These are phyloP conservation scores for Pythium monospermum DNA, from an alignment of 352 stramenopile species.

Conservation along the genomic window DNA sequence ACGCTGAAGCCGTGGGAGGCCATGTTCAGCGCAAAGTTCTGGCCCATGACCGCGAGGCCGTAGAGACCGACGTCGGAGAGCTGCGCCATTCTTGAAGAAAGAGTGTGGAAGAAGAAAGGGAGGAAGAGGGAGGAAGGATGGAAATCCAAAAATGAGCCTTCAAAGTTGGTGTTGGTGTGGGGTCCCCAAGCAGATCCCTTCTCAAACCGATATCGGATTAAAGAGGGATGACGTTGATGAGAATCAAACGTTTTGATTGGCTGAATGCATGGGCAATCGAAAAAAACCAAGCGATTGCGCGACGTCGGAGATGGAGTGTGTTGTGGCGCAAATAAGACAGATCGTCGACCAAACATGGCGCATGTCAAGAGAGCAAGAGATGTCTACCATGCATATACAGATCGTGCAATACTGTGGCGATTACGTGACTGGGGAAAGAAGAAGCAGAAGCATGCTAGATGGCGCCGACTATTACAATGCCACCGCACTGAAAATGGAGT, in stretches of 20 bases:
- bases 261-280: slow-evolving; percentile 6
- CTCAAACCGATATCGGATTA: slow-evolving; percentile 9
- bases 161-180: not conserved
- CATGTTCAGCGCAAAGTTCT: slow-evolving; percentile 99
- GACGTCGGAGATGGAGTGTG: not conserved
- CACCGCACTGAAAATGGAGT: not conserved
- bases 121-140: not conserved
- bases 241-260: slow-evolving; percentile 16
- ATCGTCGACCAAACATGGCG: not conserved
- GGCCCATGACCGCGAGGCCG: slow-evolving; percentile 94
- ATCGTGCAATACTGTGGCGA: too few species aligned
- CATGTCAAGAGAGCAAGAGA: not conserved
- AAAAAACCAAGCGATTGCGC: slow-evolving; percentile 19
- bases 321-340: not conserved
- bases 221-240: slow-evolving; percentile 23
- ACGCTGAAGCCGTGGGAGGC: slow-evolving; percentile 95
- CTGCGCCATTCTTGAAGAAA: slow-evolving; percentile 36
- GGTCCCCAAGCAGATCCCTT: slow-evolving; percentile 9
- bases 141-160: slow-evolving; percentile 11
- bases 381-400: not conserved
- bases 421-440: too few species aligned
- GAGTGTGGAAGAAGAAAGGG: not conserved
- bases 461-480: too few species aligned
- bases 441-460: not conserved
- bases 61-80: slow-evolving; percentile 87